Base-by-base conservation (phyloP, 257 asterid species). In the Solanum dulcamara region DNA sequence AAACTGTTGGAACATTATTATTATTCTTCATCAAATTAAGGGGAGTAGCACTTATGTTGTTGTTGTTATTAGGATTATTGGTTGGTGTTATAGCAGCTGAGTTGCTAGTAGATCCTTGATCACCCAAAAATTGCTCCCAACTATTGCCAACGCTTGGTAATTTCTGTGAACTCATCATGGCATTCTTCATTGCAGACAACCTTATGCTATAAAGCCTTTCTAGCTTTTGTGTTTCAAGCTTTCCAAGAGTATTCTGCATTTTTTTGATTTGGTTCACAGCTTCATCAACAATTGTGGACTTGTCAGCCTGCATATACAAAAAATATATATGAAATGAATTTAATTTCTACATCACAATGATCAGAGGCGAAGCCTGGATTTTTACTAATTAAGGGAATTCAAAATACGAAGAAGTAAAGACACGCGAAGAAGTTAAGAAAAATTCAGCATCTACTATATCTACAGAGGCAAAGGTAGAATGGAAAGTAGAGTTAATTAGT, bases 211-310 rank as follows among this genome's bases (percentile, higher is more conserved):
- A 3, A 72, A 86, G 80, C 87, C 86, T 87, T 55, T 92, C 93
- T 1, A 88, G 77, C 91, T 93, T 96, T 28, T 86, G 89, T 37
- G 87, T 89, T 86, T 93, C 74, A 2, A 96, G 95, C 2, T 77
- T 84, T 2, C 89, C 62, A 3, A 91, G 84, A 2, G 85, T 89
- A 48, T 89, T 80, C 80, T 94, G 84, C 62, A 93, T 83, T 6
- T 85, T 71, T 70, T 77, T 92, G 5, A 95, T 94, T 90, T 85
- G 85, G 50, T 71, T 92, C 44, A 90, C 89, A 1, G 97, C 95
- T 88, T 93, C 97, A 80, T 94, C 95, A 17, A 95, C 97, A 12
- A 95, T 89, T 33, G 93, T 95, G 37, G 95, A 87, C 86, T 95
- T 93, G 90, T 95, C 98, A 0, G 93, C 92, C 98, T 96, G 90